Conservation (phyloP, 2,329 filamentous ascomycete genomes). For the Aspergillus pseudotamarii region DNA sequence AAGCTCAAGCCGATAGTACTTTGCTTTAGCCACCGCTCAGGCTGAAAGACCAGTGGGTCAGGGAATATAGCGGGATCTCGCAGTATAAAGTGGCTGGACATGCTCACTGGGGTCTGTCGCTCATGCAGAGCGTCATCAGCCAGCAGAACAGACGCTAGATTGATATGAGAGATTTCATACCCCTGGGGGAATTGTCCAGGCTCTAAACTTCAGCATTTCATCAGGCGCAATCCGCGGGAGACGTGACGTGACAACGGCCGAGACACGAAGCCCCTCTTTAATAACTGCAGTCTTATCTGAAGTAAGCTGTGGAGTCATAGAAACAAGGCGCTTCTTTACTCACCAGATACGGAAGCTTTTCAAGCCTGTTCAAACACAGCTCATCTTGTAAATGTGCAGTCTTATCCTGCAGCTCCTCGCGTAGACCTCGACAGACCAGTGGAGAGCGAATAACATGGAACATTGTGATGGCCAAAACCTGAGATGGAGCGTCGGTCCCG, state of each 20-base stretch:
- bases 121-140: not conserved
- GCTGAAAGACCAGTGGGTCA: slow-evolving; percentile 29
- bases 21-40: slow-evolving; percentile 35
- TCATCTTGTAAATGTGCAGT: not conserved
- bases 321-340: not conserved
- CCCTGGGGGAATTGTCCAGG: slow-evolving; percentile 24
- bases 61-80: slow-evolving; percentile 33
- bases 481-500: slow-evolving; percentile 19
- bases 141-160: not conserved
- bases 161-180: slow-evolving; percentile 7
- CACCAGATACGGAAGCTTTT: slow-evolving; percentile 18
- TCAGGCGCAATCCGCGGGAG: slow-evolving; percentile 23
- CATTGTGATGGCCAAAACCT: slow-evolving; percentile 18
- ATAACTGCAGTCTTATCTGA: slow-evolving; percentile 26
- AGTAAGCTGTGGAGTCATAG: not conserved
- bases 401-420: slow-evolving; percentile 9
- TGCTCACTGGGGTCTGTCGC: slow-evolving; percentile 22
- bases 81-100: slow-evolving; percentile 24
- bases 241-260: slow-evolving; percentile 21
- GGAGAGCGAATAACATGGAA: slow-evolving; percentile 20
- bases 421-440: slow-evolving; percentile 6
- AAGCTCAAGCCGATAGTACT: slow-evolving; percentile 17
- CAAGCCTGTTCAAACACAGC: slow-evolving; percentile 1
- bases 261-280: slow-evolving; percentile 32
- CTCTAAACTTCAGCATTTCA: slow-evolving; percentile 15